phyloP scores from a whole-genome alignment of 495 filamentous ascomycete genomes.

The Talaromyces liani region DNA sequence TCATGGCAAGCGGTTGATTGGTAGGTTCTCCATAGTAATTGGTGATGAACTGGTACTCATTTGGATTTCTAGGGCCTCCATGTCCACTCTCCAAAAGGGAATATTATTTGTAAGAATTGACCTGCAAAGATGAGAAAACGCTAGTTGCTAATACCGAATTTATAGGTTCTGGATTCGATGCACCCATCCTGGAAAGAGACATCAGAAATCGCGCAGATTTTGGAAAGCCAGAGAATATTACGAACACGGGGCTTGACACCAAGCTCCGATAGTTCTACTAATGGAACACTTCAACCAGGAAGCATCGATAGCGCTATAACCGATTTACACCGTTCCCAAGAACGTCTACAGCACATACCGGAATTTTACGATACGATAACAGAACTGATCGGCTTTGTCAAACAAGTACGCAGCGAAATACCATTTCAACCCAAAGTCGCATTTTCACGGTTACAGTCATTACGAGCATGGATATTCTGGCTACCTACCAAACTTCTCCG shows the following conservation, averaged over 20 bases:
- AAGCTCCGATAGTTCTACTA: constrained; percentile 27
- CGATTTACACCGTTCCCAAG: constrained; percentile 59
- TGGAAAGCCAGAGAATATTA: constrained; percentile 54
- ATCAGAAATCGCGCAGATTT: constrained; percentile 76
- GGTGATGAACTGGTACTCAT: constrained; percentile 22
- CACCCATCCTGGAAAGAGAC: constrained; percentile 78
- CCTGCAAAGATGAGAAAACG: neutral
- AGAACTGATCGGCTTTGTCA: constrained; percentile 75
- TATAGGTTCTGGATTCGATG: constrained; percentile 80
- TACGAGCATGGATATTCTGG: constrained; percentile 94
- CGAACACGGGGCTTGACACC: constrained; percentile 26
- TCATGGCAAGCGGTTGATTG: constrained; percentile 97
- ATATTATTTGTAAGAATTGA: constrained; percentile 64
- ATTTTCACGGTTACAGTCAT: constrained; percentile 77
- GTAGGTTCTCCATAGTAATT: constrained; percentile 50
- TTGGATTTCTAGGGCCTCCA: constrained; percentile 61
- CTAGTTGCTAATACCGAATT: constrained; percentile 6
- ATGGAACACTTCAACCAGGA: constrained; percentile 43
- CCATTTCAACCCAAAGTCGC: constrained; percentile 69
- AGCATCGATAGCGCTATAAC: constrained; percentile 49
- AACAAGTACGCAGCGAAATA: constrained; percentile 66
- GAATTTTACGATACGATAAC: constrained; percentile 67
- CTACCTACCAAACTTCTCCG: constrained; percentile 71
- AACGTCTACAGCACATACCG: constrained; percentile 61
- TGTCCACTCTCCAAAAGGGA: constrained; percentile 87